These are phyloP conservation scores for Kazachstania viticola DNA, from an alignment of 805 yeast genomes.

Conservation along the genomic window DNA sequence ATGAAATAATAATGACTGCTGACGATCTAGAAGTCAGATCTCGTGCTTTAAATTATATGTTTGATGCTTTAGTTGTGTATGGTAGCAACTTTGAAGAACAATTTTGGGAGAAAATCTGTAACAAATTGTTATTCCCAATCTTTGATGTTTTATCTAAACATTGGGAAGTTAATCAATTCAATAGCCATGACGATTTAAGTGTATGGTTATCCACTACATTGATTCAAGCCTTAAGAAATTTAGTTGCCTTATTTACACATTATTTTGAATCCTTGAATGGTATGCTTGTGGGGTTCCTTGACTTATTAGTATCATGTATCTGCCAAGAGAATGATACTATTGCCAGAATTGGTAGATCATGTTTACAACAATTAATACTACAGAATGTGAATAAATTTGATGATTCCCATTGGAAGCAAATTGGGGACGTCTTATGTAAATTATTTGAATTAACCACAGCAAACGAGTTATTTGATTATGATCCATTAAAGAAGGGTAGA, in stretches of 20 bases:
- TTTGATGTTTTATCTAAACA: conserved; percentile 67
- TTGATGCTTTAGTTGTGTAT: conserved; percentile 66
- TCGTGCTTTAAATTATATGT: conserved; percentile 69
- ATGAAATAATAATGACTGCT: conserved; percentile 84
- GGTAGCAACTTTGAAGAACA: conserved; percentile 65
- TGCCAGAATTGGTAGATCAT: conserved; percentile 86
- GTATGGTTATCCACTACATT: conserved; percentile 96
- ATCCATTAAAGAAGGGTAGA: conserved; percentile 30
- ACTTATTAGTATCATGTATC: conserved; percentile 71
- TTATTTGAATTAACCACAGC: conserved; percentile 82
- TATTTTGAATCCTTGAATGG: conserved; percentile 68
- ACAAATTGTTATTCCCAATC: conserved; percentile 76
- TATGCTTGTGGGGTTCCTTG: conserved; percentile 69
- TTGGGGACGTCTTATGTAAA: conserved; percentile 51
- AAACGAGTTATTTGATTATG: conserved; percentile 56
- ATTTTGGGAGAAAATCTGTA: conserved; percentile 78
- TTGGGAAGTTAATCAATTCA: conserved; percentile 59
- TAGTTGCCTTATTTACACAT: conserved; percentile 72
- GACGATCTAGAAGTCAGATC: conserved; percentile 92
- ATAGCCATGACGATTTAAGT: conserved; percentile 71
- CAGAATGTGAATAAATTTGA: conserved; percentile 59
- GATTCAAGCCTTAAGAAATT: conserved; percentile 85
- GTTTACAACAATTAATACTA: conserved; percentile 68
- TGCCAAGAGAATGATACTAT: conserved; percentile 96
- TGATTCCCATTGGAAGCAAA: conserved; percentile 60